Conservation (phyloP, 805 yeast genomes). For the Pichia ethanolica region DNA sequence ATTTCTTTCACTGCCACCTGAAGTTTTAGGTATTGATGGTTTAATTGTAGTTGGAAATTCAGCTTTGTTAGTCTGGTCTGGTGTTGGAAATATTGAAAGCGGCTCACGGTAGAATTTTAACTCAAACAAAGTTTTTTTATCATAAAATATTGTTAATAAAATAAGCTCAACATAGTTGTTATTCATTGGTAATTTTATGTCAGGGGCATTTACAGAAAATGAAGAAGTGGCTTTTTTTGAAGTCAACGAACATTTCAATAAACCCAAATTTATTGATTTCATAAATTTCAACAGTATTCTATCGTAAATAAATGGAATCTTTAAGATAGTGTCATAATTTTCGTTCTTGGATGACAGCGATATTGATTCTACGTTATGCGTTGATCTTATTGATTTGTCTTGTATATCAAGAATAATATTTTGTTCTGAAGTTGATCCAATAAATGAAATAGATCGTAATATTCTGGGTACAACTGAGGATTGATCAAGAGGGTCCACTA, state of each 20-base stretch:
- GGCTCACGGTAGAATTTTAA: conserved; percentile 5
- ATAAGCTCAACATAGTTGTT: not conserved
- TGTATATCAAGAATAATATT: not conserved
- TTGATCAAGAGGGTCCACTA: not conserved
- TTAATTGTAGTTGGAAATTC: no score
- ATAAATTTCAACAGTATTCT: not conserved
- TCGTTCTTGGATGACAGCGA: not conserved
- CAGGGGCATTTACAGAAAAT: not conserved
- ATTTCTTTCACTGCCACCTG: not conserved
- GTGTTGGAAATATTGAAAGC: not conserved
- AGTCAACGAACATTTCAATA: not conserved
- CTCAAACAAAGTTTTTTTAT: not conserved
- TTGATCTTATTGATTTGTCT: not conserved
- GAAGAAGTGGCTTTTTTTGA: not conserved
- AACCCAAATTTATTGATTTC: not conserved
- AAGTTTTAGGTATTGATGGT: not conserved
- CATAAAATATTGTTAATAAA: not conserved
- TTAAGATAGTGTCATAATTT: not conserved
- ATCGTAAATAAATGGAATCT: conserved; percentile 3
- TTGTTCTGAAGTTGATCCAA: conserved; percentile 2
- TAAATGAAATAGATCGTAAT: not conserved
- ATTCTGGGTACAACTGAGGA: not conserved
- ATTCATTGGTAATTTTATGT: conserved; percentile 5
- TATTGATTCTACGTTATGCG: not conserved
- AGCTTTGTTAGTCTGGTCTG: no score